Evolutionary conservation across 2,329 filamentous ascomycete genomes (phyloP), one percentile per base, ranked within the genome.

Genomic region (Colletotrichum incanum): DNA sequence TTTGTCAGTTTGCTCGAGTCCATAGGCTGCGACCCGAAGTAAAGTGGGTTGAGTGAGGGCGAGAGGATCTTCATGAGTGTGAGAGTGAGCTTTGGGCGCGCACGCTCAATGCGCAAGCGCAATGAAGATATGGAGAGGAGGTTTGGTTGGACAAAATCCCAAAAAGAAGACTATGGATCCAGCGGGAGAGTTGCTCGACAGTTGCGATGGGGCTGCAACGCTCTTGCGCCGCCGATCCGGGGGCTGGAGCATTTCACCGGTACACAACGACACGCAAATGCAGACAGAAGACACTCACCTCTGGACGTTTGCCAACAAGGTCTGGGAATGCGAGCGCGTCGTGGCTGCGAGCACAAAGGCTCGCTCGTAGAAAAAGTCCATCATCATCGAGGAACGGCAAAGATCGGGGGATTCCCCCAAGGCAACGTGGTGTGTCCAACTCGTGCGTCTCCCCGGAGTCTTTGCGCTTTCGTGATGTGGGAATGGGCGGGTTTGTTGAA

Each of bases 331-430:
- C 31, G 47, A 59, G 18, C 52, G 45, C 28, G 65, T 54, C 18
- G 39, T 54, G 23, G 65, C 54, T 3, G 70, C 65, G 47, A 72
- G 65, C 54, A 52, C 66, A 59, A 70, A 60, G 31, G 66, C 70
- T 41, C 70, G 52, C 52, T 65, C 65, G 28, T 50, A 47, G 41
- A 72, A 65, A 5, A 50, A 26, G 41, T 72, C 70, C 65, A 37
- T 65, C 52, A 59, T 59, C 31, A 31, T 37, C 50, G 37, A 43
- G 39, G 59, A 20, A 39, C 37, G 50, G 61, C 20, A 20, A 20
- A n/a, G 28, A n/a, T 52, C 45, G 39, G 47, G 31, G 6, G 26
- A 26, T 2, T 34, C 26, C 16, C 50, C 3, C 20, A 9, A 39
- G 11, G 41, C 67, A 65, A 31, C 26, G 69, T 39, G 56, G 54